phyloP scores from a whole-genome alignment of 2,329 filamentous ascomycete genomes.

The Pseudohalonectria lignicola region DNA sequence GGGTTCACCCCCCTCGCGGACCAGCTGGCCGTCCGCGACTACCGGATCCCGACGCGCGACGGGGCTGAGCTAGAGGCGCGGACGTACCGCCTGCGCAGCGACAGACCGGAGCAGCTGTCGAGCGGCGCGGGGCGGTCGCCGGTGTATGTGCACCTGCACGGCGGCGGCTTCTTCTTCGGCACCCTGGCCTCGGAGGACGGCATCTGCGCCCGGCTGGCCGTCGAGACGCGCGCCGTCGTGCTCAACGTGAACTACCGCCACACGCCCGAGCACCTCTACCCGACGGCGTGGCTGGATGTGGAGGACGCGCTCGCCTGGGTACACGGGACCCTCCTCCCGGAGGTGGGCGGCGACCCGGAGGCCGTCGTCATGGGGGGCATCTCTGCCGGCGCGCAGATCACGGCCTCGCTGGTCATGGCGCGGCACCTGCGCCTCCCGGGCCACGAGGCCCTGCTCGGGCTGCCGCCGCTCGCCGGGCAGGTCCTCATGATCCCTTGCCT shows the following conservation, averaged over 20 bases:
- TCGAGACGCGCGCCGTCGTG: conserved; percentile 28
- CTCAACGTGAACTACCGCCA: conserved; percentile 49
- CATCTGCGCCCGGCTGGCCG: conserved; percentile 33
- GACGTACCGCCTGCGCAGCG: no score
- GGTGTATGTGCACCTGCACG: conserved; percentile 9
- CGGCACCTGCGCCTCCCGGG: conserved; percentile 18
- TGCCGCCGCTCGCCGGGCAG: conserved; percentile 32
- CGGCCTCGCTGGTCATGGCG: conserved; percentile 26
- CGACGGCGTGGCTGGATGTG: conserved; percentile 38
- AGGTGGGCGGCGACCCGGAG: conserved; percentile 23
- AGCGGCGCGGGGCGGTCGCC: conserved; percentile 26
- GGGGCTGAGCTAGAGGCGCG: conserved; percentile 14
- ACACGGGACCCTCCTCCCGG: conserved; percentile 24
- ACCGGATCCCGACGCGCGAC: conserved; percentile 12
- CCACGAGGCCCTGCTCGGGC: conserved; percentile 2
- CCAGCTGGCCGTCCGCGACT: conserved; percentile 22
- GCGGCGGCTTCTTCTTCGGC: conserved; percentile 36
- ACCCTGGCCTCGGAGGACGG: conserved; percentile 41
- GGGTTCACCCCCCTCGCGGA: conserved; percentile 14
- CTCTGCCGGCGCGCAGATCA: conserved; percentile 32
- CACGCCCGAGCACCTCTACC: conserved; percentile 40
- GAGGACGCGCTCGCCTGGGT: conserved; percentile 46
- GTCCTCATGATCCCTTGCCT: conserved; percentile 38
- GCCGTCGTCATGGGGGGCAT: conserved; percentile 34
- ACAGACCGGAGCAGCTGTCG: no score